phyloP scores from a whole-genome alignment of 1,139 yeast genomes.

The Suhomyces anneliseae region DNA sequence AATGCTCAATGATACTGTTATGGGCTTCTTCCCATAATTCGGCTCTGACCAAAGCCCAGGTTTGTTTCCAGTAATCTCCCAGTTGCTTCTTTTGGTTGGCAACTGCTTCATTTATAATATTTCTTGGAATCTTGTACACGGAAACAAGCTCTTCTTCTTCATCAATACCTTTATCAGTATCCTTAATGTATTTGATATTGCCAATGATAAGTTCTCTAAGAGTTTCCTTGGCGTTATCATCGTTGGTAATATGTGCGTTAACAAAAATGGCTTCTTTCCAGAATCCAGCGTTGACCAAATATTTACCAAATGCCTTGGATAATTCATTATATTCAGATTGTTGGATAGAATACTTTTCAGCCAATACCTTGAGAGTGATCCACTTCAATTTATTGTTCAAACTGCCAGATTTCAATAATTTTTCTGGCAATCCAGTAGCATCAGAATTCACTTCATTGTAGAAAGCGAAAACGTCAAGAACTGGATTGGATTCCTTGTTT shows the following conservation, averaged over 20 bases:
- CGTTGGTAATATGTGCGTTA: slow-evolving; percentile 51
- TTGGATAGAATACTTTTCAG: neutral
- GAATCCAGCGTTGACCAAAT: slow-evolving; percentile 47
- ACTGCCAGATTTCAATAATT: slow-evolving; percentile 11
- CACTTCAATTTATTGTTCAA: slow-evolving; percentile 48
- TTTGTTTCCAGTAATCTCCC: slow-evolving; percentile 61
- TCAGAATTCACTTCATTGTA: slow-evolving; percentile 14
- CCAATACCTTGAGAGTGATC: slow-evolving; percentile 52
- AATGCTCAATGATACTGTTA: slow-evolving; percentile 46
- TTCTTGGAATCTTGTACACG: slow-evolving; percentile 46
- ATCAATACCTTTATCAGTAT: slow-evolving; percentile 20
- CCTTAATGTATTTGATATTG: slow-evolving; percentile 44
- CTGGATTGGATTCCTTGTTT: slow-evolving; percentile 9
- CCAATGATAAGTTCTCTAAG: slow-evolving; percentile 48
- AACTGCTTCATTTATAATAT: slow-evolving; percentile 50
- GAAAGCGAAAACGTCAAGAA: slow-evolving; percentile 26
- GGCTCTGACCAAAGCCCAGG: slow-evolving; percentile 64
- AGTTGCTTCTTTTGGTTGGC: slow-evolving; percentile 42
- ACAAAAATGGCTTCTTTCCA: slow-evolving; percentile 66
- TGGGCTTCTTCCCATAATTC: slow-evolving; percentile 65
- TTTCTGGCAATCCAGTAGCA: slow-evolving; percentile 1
- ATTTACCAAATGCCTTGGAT: slow-evolving; percentile 52
- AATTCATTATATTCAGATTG: slow-evolving; percentile 36
- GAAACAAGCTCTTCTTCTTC: slow-evolving; percentile 36
- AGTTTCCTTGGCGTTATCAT: slow-evolving; percentile 36